Evolutionary conservation across 805 yeast species (phyloP), one percentile per base, ranked within the genome.

Genomic region (Teunomyces tritomae): DNA sequence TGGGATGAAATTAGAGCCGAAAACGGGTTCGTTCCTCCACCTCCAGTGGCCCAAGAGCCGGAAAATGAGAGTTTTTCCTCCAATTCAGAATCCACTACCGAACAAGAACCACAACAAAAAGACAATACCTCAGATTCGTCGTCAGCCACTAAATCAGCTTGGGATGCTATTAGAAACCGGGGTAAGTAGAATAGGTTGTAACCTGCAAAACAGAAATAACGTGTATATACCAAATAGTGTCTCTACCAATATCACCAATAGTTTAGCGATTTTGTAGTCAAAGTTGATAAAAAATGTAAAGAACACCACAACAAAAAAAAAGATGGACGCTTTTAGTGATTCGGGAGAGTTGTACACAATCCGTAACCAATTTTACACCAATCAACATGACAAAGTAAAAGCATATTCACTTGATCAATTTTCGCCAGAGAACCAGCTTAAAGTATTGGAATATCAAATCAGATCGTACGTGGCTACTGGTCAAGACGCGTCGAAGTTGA

Each of bases 311-410:
- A 44, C 39, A 57, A 20, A 20, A 57, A 20, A 20, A 20, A 20
- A 36, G 28, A 72, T 72, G 77, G 72, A 68, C 49, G 62, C 62
- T 32, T 68, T 68, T 46, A 59, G 70, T 39, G 76, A 71, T 52
- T 68, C 76, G 5, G 74, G 75, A 62, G 85, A 82, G 56, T 70
- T 79, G 32, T 83, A 74, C 63, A 74, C 73, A 13, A 63, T 83
- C 24, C 76, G 80, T 54, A 84, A 80, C 57, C 79, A 78, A 49
- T 84, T 81, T 66, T 83, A 77, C 63, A 78, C 85, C 9, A 82
- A 83, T 43, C 83, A 81, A 56, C 79, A 74, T 59, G 58, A 67
- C 9, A 70, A 74, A 55, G 80, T 78, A 2, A 56, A 68, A 40
- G 59, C 68, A 5, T 71, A 74, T 45, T 39, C 61, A 32, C 48